Evolutionary conservation across 1,284 basidiomycete genomes (phyloP).

Genomic region (Cryptococcus amylolentus): DNA sequence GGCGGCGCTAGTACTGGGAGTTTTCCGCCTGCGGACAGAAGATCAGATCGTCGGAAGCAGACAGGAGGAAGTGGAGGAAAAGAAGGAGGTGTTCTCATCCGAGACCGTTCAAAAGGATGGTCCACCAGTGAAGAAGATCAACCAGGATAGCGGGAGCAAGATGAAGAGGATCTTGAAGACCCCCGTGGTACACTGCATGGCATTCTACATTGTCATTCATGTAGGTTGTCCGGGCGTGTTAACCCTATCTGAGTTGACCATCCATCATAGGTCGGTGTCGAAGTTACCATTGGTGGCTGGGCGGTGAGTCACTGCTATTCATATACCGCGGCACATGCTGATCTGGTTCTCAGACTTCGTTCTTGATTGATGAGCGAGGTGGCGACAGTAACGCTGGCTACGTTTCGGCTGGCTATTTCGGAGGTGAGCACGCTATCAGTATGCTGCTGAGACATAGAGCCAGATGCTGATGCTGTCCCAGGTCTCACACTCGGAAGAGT

Average conservation of each 20-base stretch:
- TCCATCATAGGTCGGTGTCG: slow-evolving; percentile 33
- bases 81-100: neutral
- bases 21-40: slow-evolving; percentile 60
- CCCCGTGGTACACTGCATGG: slow-evolving; percentile 34
- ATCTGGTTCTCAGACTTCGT: slow-evolving; percentile 26
- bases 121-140: neutral
- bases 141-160: slow-evolving; percentile 27
- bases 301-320: slow-evolving; percentile 16
- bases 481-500: slow-evolving; percentile 41
- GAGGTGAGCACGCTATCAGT: slow-evolving; percentile 22
- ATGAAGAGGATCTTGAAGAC: slow-evolving; percentile 37
- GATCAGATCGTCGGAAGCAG: slow-evolving; percentile 50
- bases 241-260: neutral
- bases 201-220: slow-evolving; percentile 40
- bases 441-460: neutral
- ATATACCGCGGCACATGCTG: neutral
- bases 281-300: slow-evolving; percentile 45
- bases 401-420: slow-evolving; percentile 45
- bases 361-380: slow-evolving; percentile 38
- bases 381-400: slow-evolving; percentile 39
- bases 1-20: slow-evolving; percentile 50
- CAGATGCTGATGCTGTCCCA: slow-evolving; percentile 19
- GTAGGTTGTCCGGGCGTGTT: slow-evolving; percentile 15
- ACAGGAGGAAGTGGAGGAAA: neutral
- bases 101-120: neutral